Percentiles rank a stretch among this genome's conserved stretches.
These are phyloP conservation scores for Fraxinus velutina DNA, from an alignment of 305 asterid genomes.

Conservation along the genomic window DNA sequence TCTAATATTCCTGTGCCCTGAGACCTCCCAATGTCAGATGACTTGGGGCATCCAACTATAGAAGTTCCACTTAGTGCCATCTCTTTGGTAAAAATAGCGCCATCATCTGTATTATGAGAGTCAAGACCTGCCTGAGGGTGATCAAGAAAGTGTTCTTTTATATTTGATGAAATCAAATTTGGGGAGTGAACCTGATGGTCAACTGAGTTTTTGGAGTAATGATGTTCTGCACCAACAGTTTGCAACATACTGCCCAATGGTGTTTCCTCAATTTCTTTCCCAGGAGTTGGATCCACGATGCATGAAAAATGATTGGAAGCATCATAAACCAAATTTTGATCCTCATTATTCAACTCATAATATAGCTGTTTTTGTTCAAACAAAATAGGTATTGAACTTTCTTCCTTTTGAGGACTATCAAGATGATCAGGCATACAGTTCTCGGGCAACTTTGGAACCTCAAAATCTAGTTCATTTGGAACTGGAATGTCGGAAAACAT, in stretches of 20 bases:
- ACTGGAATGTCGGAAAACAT: conserved; percentile 21
- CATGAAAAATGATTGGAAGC: conserved; percentile 25
- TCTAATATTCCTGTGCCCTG: conserved; percentile 25
- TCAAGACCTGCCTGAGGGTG: conserved; percentile 29
- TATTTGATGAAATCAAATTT: conserved; percentile 20
- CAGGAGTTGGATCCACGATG: conserved; percentile 30
- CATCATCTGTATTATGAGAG: conserved; percentile 23
- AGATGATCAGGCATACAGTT: conserved; percentile 25
- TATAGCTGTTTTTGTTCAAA: conserved; percentile 28
- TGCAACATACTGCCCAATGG: conserved; percentile 16
- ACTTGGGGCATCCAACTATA: conserved; percentile 23
- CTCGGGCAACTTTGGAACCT: conserved; percentile 31
- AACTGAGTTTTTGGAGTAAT: conserved; percentile 21
- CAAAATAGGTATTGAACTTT: conserved; percentile 25
- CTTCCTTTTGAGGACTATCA: conserved; percentile 24
- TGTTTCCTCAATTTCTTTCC: conserved; percentile 20
- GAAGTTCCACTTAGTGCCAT: conserved; percentile 17
- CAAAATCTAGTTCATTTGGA: conserved; percentile 31
- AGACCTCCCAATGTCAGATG: conserved; percentile 25
- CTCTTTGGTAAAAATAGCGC: conserved; percentile 28
- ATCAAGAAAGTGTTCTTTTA: conserved; percentile 28
- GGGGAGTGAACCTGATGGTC: conserved; percentile 30
- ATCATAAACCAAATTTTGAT: conserved; percentile 31
- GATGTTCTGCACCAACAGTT: conserved; percentile 28
- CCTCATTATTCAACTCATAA: conserved; percentile 32